A percentile compares a stretch with the other conserved stretches of the same genome.
Evolutionary conservation across 345 rosid genomes (phyloP).

Genomic region (Sisymbrium irio): DNA sequence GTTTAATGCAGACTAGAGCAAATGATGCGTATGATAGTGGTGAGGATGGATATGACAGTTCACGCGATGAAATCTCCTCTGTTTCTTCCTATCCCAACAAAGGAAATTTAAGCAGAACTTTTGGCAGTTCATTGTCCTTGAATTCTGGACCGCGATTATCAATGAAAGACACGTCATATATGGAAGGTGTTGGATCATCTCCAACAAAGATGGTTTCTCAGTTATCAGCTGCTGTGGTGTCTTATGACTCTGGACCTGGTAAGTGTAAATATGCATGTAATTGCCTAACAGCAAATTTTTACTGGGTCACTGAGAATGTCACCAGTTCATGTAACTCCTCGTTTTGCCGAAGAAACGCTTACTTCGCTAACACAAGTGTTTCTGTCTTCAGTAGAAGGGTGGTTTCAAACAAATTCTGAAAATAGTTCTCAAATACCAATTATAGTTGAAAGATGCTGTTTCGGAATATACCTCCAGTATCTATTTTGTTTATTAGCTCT

Average conservation of each 20-base stretch:
- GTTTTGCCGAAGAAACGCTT: neutral
- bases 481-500: slow-evolving; percentile 13
- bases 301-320: slow-evolving; percentile 4
- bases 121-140: slow-evolving; percentile 80
- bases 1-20: slow-evolving; percentile 60
- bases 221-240: slow-evolving; percentile 66
- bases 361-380: neutral
- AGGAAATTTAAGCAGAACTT: slow-evolving; percentile 58
- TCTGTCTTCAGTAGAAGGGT: slow-evolving; percentile 7
- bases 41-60: slow-evolving; percentile 91
- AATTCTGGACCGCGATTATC: slow-evolving; percentile 68
- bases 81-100: slow-evolving; percentile 71
- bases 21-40: slow-evolving; percentile 63
- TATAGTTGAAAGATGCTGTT: slow-evolving; percentile 1
- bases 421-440: neutral
- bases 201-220: slow-evolving; percentile 56
- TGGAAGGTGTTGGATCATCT: slow-evolving; percentile 60
- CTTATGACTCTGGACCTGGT: slow-evolving; percentile 62
- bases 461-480: neutral
- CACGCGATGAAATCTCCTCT: slow-evolving; percentile 85
- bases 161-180: slow-evolving; percentile 48
- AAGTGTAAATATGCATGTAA: slow-evolving; percentile 18
- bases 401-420: neutral
- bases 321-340: slow-evolving; percentile 1
- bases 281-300: neutral